Evolutionary conservation across 1,284 basidiomycete genomes (phyloP).

Genomic region (Ustilago sp.): DNA sequence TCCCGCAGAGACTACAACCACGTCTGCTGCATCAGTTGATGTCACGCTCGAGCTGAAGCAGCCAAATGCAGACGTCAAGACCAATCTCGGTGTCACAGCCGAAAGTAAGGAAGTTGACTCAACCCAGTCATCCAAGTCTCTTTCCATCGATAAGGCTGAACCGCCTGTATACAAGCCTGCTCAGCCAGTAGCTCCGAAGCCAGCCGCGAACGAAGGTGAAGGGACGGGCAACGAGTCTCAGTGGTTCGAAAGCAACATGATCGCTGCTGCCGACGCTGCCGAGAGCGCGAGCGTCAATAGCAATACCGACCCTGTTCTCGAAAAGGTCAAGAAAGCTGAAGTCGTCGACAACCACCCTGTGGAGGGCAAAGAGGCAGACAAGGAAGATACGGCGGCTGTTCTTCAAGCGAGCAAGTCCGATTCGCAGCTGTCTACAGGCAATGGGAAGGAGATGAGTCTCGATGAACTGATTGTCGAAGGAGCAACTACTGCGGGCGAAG

Average conservation of each 20-base stretch:
- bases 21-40: neutral
- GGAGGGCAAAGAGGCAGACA: neutral
- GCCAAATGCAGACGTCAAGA: neutral
- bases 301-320: neutral
- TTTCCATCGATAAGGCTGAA: neutral
- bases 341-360: neutral
- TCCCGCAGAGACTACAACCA: neutral
- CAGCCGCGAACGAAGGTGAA: neutral
- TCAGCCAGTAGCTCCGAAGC: neutral
- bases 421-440: neutral
- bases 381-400: neutral
- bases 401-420: neutral
- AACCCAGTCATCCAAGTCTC: neutral
- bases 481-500: neutral
- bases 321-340: neutral
- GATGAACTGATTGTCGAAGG: slow-evolving; percentile 22
- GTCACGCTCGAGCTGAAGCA: neutral
- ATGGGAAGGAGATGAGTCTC: slow-evolving; percentile 11
- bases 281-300: slow-evolving; percentile 1
- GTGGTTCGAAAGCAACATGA: neutral
- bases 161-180: neutral
- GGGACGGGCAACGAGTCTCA: neutral
- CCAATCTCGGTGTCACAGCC: neutral
- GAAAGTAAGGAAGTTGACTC: neutral
- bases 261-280: neutral